phyloP scores from a whole-genome alignment of 495 filamentous ascomycete genomes.

The Cladorrhinum samala region DNA sequence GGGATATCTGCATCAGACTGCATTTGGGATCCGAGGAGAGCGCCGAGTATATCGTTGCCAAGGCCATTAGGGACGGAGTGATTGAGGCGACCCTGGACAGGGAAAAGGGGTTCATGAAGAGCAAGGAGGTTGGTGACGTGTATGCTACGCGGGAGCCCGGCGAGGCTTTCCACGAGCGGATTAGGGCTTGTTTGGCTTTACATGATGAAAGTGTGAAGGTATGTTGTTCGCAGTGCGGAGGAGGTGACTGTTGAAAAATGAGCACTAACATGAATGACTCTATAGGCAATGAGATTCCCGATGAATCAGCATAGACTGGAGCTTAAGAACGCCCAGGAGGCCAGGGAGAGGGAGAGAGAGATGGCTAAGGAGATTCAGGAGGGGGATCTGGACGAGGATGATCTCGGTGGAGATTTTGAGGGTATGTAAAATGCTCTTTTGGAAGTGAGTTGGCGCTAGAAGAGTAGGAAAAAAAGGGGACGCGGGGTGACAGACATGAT shows the following conservation, averaged over 20 bases:
- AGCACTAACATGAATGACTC: background rate
- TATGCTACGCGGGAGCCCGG: constrained; percentile 94
- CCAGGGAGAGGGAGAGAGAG: constrained; percentile 89
- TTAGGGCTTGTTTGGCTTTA: constrained; percentile 78
- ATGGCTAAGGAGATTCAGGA: constrained; percentile 99
- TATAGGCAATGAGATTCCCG: constrained; percentile 92
- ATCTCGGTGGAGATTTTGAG: constrained; percentile 94
- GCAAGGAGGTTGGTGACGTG: constrained; percentile 88
- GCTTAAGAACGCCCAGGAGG: constrained; percentile 95
- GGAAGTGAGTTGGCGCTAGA: background rate
- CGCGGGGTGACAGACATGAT: too few relatives aligned
- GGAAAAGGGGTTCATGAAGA: constrained; percentile 96
- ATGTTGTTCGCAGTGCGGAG: constrained; percentile 21
- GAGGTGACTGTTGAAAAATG: background rate
- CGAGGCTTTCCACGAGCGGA: constrained; percentile 95
- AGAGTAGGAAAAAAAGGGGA: background rate
- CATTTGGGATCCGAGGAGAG: constrained; percentile 91
- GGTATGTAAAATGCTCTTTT: constrained; percentile 93
- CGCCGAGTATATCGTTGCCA: constrained; percentile 97
- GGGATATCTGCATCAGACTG: constrained; percentile 93
- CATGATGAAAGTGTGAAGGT: constrained; percentile 99
- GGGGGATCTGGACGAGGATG: constrained; percentile 94
- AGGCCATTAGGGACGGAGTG: constrained; percentile 95
- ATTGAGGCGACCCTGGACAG: constrained; percentile 94
- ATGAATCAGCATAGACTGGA: constrained; percentile 99